phyloP scores from a whole-genome alignment of 768 basidiomycete species.

The Boletellus emodensis region DNA sequence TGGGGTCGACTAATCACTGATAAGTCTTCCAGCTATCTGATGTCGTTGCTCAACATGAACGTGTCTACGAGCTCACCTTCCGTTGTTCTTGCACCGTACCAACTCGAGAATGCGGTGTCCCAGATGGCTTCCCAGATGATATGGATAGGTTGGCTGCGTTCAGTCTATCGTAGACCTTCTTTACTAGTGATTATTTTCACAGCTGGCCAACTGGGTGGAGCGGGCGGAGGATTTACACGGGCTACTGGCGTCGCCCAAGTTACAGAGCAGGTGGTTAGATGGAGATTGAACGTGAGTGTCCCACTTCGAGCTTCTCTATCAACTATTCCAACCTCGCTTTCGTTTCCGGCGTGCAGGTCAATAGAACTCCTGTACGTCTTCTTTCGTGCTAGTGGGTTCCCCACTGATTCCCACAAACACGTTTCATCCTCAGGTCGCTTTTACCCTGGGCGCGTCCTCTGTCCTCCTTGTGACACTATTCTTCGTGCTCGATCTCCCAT shows the following conservation, averaged over 20 bases:
- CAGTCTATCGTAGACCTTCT: not conserved
- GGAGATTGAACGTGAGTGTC: not conserved
- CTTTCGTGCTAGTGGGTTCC: not conserved
- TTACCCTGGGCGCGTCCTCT: not conserved
- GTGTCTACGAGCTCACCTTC: not conserved
- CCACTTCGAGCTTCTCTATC: too few relatives aligned
- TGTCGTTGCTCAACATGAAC: not conserved
- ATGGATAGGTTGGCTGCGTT: not conserved
- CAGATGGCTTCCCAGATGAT: not conserved
- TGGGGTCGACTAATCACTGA: not conserved
- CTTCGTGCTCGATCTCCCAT: not conserved
- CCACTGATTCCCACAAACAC: not conserved
- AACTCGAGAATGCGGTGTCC: not conserved
- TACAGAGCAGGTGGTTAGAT: not conserved
- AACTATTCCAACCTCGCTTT: too few relatives aligned
- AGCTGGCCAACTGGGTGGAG: not conserved
- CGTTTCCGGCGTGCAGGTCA: not conserved
- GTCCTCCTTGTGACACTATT: not conserved
- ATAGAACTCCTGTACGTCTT: not conserved
- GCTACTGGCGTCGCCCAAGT: not conserved
- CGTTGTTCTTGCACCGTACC: not conserved
- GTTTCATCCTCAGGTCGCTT: not conserved
- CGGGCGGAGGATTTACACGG: not conserved
- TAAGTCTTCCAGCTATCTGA: not conserved
- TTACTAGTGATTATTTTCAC: too few relatives aligned